Conservation (phyloP, 2,329 filamentous ascomycete species). For the Podosphaera aphanis region DNA sequence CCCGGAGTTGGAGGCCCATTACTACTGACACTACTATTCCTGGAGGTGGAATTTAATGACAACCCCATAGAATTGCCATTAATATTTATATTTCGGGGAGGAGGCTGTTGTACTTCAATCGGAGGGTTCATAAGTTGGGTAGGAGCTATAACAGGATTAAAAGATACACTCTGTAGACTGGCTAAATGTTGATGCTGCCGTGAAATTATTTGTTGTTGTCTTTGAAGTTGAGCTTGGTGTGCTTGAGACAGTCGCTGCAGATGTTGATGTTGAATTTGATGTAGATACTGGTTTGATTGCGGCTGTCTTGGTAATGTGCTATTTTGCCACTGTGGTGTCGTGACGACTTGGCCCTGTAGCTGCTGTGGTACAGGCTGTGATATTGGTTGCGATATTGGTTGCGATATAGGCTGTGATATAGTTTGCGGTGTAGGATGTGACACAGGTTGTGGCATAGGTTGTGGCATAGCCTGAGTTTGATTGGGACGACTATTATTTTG, state of each 20-base stretch:
- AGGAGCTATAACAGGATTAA: conserved; percentile 3
- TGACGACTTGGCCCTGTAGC: conserved; percentile 2
- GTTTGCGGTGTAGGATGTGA: conserved; percentile 3
- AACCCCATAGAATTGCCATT: background rate
- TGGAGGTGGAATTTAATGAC: background rate
- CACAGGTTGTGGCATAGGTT: background rate
- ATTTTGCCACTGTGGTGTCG: background rate
- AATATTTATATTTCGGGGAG: conserved; percentile 4
- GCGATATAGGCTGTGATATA: background rate
- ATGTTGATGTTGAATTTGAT: conserved; percentile 2
- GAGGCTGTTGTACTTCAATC: conserved; percentile 1
- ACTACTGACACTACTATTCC: conserved; percentile 6
- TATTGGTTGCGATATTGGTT: background rate
- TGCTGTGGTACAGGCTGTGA: conserved; percentile 4
- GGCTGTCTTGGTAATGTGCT: conserved; percentile 1
- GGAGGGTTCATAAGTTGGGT: background rate
- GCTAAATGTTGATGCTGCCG: background rate
- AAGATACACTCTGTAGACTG: conserved; percentile 4
- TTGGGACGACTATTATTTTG: background rate
- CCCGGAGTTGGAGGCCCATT: conserved; percentile 5
- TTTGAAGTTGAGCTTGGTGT: background rate
- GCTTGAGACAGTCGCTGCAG: conserved; percentile 1
- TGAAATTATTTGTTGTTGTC: conserved; percentile 1
- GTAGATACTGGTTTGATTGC: conserved; percentile 1
- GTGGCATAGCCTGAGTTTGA: background rate